These are phyloP conservation scores for Pulveroboletus ravenelii DNA, from an alignment of 768 basidiomycete species.

Conservation along the genomic window DNA sequence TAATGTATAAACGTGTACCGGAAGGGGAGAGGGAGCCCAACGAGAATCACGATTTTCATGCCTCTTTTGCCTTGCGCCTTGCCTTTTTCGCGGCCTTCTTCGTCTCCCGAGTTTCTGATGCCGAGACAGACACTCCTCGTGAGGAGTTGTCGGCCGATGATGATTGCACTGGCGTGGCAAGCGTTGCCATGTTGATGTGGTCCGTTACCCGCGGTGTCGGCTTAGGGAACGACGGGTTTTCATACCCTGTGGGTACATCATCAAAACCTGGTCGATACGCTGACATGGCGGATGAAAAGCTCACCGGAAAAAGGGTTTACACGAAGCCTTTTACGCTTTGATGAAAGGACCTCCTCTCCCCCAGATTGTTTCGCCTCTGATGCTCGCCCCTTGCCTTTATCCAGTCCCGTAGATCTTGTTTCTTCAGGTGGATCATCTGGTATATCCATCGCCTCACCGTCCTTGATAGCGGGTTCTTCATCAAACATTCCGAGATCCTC, in stretches of 20 bases:
- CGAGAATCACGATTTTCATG: slow-evolving; percentile 1
- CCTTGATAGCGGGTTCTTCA: slow-evolving; percentile 14
- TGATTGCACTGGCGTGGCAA: neutral
- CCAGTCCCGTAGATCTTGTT: slow-evolving; percentile 1
- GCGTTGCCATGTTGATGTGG: slow-evolving; percentile 10
- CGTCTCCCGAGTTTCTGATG: slow-evolving; percentile 21
- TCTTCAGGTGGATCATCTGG: slow-evolving; percentile 2
- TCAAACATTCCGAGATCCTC: slow-evolving; percentile 37
- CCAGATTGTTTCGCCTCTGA: slow-evolving; percentile 20
- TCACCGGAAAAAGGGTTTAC: slow-evolving; percentile 68
- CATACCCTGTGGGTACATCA: slow-evolving; percentile 26
- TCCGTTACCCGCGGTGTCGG: neutral
- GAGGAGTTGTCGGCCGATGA: slow-evolving; percentile 6
- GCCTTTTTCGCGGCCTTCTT: slow-evolving; percentile 32
- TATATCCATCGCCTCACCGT: slow-evolving; percentile 7
- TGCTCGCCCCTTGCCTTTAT: slow-evolving; percentile 38
- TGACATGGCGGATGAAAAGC: neutral
- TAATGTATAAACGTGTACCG: slow-evolving; percentile 12
- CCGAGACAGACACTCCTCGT: slow-evolving; percentile 19
- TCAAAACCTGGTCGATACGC: neutral
- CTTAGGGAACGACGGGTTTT: slow-evolving; percentile 13
- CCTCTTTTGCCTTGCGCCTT: slow-evolving; percentile 32
- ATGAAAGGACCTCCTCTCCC: slow-evolving; percentile 11
- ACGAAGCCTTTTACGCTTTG: slow-evolving; percentile 47
- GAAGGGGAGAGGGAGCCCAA: slow-evolving; percentile 7